Evolutionary conservation across 2,329 filamentous ascomycete species (phyloP).

Genomic region (Paraphoma sp.): DNA sequence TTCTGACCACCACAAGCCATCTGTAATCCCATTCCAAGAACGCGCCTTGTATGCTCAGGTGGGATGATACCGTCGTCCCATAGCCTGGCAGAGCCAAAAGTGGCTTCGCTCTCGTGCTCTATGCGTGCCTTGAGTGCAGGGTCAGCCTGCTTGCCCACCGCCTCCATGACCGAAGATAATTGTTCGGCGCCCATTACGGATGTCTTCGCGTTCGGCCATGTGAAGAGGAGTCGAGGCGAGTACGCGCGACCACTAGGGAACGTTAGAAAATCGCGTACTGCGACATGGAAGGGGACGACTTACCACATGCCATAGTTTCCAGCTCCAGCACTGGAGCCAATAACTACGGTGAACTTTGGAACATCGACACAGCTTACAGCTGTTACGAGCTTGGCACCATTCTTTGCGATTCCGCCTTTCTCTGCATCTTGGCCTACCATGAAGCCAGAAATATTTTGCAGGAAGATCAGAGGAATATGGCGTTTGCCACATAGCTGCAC

Average conservation of each 20-base stretch:
- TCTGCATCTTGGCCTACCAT: slow-evolving; percentile 96
- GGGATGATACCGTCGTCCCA: slow-evolving; percentile 72
- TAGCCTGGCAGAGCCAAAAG: slow-evolving; percentile 84
- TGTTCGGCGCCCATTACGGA: slow-evolving; percentile 97
- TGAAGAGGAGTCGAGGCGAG: slow-evolving; percentile 88
- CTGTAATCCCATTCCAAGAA: slow-evolving; percentile 57
- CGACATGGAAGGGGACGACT: slow-evolving; percentile 33
- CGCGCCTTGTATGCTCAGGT: slow-evolving; percentile 56
- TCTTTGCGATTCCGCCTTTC: slow-evolving; percentile 94
- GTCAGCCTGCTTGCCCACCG: slow-evolving; percentile 84
- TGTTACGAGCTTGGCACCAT: slow-evolving; percentile 95
- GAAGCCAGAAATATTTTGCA: slow-evolving; percentile 97
- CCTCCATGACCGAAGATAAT: slow-evolving; percentile 90
- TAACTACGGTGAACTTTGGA: slow-evolving; percentile 94
- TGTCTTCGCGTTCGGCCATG: slow-evolving; percentile 97
- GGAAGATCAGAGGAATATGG: slow-evolving; percentile 85
- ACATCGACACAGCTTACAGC: slow-evolving; percentile 93
- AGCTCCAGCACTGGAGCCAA: slow-evolving; percentile 91
- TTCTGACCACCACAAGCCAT: slow-evolving; percentile 53
- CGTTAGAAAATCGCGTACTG: background rate
- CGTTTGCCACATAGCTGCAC: slow-evolving; percentile 93
- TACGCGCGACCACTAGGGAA: slow-evolving; percentile 78
- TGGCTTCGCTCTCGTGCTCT: slow-evolving; percentile 86
- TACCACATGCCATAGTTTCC: slow-evolving; percentile 98
- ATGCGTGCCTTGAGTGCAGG: slow-evolving; percentile 83